Evolutionary conservation across 768 basidiomycete species (phyloP), one percentile per base, ranked within the genome.

Genomic region (Ramaria rubella): DNA sequence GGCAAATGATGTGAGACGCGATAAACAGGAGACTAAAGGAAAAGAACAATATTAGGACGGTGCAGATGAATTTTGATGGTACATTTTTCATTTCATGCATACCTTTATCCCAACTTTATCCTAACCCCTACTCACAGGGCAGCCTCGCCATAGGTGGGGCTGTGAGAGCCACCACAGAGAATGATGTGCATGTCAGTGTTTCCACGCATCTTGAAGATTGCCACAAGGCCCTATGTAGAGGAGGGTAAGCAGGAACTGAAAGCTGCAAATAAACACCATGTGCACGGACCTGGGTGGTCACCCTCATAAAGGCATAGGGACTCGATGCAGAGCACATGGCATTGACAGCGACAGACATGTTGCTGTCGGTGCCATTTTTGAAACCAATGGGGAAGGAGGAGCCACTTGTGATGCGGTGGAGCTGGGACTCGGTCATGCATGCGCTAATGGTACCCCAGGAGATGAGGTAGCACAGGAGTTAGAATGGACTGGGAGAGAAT

Each of bases 341-440:
- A 70, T 99, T 96, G 55, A 98, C 88, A 2, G 95, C 95, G 33
- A 98, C 91, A 0, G 81, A 73, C 49, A 97, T 85, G 42, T 83
- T 85, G 54, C 96, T 96, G 69, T 98, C 95, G 3, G 96, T 99
- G 53, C 96, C 95, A 69, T 99, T 99, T 73, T 99, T 99, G 85
- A 99, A 99, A 8, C 93, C 91, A 61, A 58, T 33, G 44, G 30
- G 31, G n/a, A 57, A 44, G 29, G 31, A 33, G 30, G 55, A 43
- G 29, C 43, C 34, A 21, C 27, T 93, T 4, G 93, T 94, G 44
- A 97, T 95, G 58, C 96, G 86, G 67, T 98, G 96, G 7, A 99
- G 83, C 71, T 98, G 95, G 3, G 89, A 91, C 71, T 99, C 96
- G 34, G 96, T 99, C 1, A 96, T 98, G 52, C 96, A 81, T 1